Conservation (phyloP, 208 protist genomes). For the Willaertia magna region DNA sequence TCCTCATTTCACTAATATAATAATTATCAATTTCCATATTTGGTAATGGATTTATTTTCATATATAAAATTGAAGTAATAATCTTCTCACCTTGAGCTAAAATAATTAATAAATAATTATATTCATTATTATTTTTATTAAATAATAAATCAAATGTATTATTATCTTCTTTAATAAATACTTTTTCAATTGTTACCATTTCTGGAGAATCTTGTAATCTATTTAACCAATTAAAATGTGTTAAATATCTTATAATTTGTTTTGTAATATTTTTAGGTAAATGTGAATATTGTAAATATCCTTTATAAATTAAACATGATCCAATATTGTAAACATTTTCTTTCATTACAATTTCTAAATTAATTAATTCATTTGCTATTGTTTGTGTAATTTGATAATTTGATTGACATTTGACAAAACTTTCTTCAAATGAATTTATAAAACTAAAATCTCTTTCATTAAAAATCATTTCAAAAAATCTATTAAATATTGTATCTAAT, state of each 20-base stretch:
- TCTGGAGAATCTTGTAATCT: neutral
- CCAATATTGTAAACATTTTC: neutral
- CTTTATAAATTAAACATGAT: neutral
- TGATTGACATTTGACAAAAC: neutral
- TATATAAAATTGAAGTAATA: neutral
- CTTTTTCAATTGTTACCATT: neutral
- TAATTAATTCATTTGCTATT: neutral
- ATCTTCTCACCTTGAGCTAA: neutral
- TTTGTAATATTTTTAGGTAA: neutral
- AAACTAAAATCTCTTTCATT: neutral
- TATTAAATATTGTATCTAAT: slow-evolving; percentile 1
- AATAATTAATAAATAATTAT: neutral
- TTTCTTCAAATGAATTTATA: neutral
- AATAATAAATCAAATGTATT: neutral
- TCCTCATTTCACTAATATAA: neutral
- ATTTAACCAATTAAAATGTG: neutral
- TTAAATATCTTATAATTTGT: neutral
- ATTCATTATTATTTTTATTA: neutral
- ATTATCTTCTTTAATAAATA: neutral
- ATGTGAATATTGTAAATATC: neutral
- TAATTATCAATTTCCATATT: neutral
- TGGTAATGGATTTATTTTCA: neutral
- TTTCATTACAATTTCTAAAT: neutral
- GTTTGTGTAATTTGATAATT: neutral
- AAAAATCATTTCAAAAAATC: neutral